These are phyloP conservation scores for Calonectria ilicicola DNA, from an alignment of 2,329 filamentous ascomycete species.

Conservation along the genomic window DNA sequence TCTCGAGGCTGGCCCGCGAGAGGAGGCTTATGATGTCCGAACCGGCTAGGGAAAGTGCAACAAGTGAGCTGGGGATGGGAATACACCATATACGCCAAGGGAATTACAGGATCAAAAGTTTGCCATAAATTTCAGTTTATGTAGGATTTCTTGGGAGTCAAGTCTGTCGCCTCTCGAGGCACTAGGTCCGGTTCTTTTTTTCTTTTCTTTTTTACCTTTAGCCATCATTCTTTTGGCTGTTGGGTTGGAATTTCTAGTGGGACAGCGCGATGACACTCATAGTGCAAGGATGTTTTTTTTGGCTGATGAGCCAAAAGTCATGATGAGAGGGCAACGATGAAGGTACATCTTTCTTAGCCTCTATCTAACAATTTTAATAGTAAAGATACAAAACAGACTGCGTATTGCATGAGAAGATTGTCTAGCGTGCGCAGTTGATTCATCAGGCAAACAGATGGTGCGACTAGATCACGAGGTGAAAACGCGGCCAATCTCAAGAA, in stretches of 20 bases:
- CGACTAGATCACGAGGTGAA: too few species aligned
- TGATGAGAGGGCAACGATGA: not conserved
- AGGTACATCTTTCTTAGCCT: not conserved
- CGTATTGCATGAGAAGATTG: not conserved
- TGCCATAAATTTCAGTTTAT: not conserved
- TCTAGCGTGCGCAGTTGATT: not conserved
- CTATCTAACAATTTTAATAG: not conserved
- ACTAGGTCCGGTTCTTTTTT: not conserved
- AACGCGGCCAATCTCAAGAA: not conserved
- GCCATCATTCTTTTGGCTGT: not conserved
- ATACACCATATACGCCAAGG: constrained; percentile 31
- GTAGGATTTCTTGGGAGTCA: not conserved
- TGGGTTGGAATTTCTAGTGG: not conserved
- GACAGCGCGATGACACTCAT: not conserved
- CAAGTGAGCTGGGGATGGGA: constrained; percentile 27
- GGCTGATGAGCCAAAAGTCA: not conserved
- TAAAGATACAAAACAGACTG: not conserved
- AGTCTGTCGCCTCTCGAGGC: not conserved
- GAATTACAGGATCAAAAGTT: constrained; percentile 19
- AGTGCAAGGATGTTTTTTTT: not conserved
- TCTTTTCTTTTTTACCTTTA: not conserved
- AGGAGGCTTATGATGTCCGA: constrained; percentile 35
- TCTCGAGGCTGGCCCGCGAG: constrained; percentile 23
- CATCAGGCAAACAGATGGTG: not conserved
- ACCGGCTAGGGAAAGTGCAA: constrained; percentile 25